A percentile compares a stretch with the other conserved stretches of the same genome.
Evolutionary conservation across 31 red algal species (phyloP).

Genomic region (Bonnemaisonia californica): DNA sequence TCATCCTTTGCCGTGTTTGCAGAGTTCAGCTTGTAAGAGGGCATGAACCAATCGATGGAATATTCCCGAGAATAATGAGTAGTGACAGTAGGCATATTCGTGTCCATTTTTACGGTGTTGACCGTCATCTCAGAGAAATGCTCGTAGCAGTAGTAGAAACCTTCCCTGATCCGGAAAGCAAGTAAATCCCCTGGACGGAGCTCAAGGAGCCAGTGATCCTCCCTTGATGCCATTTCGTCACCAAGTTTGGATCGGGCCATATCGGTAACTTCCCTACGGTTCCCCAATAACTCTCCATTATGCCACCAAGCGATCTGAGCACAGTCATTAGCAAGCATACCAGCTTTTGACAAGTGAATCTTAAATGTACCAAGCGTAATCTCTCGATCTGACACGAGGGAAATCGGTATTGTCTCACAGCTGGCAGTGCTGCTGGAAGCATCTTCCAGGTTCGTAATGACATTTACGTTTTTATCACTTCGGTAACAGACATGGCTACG

Average conservation of each 20-base stretch:
- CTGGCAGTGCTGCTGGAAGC: constrained; percentile 17
- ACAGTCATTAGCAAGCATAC: constrained; percentile 51
- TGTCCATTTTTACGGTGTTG: constrained; percentile 39
- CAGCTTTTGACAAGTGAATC: constrained; percentile 52
- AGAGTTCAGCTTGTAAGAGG: constrained; percentile 28
- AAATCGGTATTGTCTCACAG: constrained; percentile 31
- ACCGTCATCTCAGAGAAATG: constrained; percentile 71
- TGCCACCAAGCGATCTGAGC: constrained; percentile 65
- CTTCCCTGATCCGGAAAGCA: constrained; percentile 63
- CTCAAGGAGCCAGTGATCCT: constrained; percentile 62
- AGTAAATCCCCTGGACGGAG: constrained; percentile 65
- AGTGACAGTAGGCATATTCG: constrained; percentile 27
- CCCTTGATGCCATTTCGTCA: constrained; percentile 25
- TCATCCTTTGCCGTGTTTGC: constrained; percentile 51
- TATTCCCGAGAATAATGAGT: constrained; percentile 56
- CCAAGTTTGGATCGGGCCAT: constrained; percentile 38
- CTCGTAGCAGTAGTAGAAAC: constrained; percentile 75
- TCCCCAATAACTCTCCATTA: constrained; percentile 57
- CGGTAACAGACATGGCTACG: constrained; percentile 72
- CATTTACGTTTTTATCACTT: constrained; percentile 17
- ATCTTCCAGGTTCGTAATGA: constrained; percentile 38
- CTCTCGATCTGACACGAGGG: constrained; percentile 39
- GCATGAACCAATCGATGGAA: constrained; percentile 57
- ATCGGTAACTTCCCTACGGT: background rate
- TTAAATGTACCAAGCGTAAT: constrained; percentile 53